Evolutionary conservation across 2,329 filamentous ascomycete genomes (phyloP).

Genomic region (Amphichorda felina): DNA sequence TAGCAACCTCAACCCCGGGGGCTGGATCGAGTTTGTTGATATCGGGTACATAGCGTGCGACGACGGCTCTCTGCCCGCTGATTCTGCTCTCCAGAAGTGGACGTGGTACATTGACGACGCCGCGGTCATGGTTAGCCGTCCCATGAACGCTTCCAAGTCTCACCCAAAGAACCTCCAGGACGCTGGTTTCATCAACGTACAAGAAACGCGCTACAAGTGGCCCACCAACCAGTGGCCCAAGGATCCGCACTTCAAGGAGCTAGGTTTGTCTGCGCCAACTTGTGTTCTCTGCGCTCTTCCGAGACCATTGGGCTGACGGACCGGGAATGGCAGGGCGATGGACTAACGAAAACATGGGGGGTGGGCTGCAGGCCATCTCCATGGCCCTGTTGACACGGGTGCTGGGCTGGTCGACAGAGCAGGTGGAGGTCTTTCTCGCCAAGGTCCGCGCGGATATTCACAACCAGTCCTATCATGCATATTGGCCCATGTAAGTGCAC

Average conservation of each 20-base stretch:
- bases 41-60: too few relatives aligned
- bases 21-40: too few relatives aligned
- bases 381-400: conserved; percentile 15
- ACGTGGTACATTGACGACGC: conserved; percentile 12
- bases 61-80: too few relatives aligned
- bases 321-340: too few relatives aligned
- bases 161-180: conserved; percentile 21
- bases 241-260: conserved; percentile 34
- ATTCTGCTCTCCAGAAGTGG: conserved; percentile 8
- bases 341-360: conserved; percentile 11
- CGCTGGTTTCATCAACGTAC: conserved; percentile 38
- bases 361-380: conserved; percentile 14
- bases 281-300: too few relatives aligned
- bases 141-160: conserved; percentile 10
- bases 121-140: conserved; percentile 13
- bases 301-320: too few relatives aligned
- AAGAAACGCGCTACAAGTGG: conserved; percentile 31
- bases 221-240: conserved; percentile 37
- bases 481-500: conserved; percentile 14
- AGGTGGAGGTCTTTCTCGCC: conserved; percentile 13
- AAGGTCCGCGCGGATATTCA: conserved; percentile 12
- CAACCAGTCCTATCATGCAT: conserved; percentile 13
- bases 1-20: too few relatives aligned
- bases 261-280: too few relatives aligned
- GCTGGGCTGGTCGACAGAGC: conserved; percentile 11